A percentile compares a stretch with the other conserved stretches of the same genome.
phyloP scores from a whole-genome alignment of 352 stramenopile species.

The Lagenidium giganteum region DNA sequence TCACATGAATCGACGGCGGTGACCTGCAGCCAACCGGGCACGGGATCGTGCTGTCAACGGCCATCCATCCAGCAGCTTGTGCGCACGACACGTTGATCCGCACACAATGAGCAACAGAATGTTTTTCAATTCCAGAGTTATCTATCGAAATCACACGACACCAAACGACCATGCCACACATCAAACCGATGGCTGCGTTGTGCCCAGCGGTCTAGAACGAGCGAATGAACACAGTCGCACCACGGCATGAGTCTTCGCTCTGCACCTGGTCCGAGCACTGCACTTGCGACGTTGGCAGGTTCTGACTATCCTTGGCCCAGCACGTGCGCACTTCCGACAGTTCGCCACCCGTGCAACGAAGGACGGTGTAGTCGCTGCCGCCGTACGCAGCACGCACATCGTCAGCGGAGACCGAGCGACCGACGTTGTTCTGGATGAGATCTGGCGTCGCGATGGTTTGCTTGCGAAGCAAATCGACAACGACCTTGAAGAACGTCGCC shows the following conservation, averaged over 20 bases:
- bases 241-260: not conserved
- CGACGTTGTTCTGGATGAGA: conserved; percentile 57
- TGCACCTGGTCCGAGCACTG: not conserved
- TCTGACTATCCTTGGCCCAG: conserved; percentile 3
- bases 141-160: too few species aligned
- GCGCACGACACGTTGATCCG: too few species aligned
- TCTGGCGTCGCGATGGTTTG: conserved; percentile 55
- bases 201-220: too few species aligned
- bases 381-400: conserved; percentile 35
- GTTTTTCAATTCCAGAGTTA: too few species aligned
- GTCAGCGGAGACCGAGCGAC: conserved; percentile 32
- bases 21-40: too few species aligned
- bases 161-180: too few species aligned
- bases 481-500: conserved; percentile 78
- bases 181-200: too few species aligned
- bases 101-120: too few species aligned
- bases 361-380: conserved; percentile 17
- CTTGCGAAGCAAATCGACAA: conserved; percentile 80
- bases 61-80: too few species aligned
- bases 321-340: not conserved
- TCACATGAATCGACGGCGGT: too few species aligned
- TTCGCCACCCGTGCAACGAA: conserved; percentile 21
- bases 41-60: too few species aligned
- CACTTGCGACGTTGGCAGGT: conserved; percentile 4
- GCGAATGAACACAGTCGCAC: not conserved